A percentile compares a stretch with the other conserved stretches of the same genome.
phyloP scores from a whole-genome alignment of 176 grass and related monocot genomes.

The Carex pumila region DNA sequence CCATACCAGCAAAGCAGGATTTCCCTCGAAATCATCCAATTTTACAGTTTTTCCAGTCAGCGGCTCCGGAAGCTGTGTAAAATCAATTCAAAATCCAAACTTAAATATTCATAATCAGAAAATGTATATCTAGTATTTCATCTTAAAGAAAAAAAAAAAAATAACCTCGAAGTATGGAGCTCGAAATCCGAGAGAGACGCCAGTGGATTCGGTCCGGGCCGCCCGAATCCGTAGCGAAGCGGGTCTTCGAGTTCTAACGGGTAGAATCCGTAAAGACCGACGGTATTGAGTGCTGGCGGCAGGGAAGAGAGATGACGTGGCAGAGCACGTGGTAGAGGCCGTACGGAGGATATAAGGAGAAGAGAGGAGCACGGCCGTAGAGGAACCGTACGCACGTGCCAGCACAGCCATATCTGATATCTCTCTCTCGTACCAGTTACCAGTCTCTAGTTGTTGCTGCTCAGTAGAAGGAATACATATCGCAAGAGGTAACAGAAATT shows the following conservation, averaged over 20 bases:
- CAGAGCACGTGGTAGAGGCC: background rate
- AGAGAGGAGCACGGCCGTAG: background rate
- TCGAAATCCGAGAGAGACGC: conserved; percentile 31
- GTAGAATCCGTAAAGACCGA: background rate
- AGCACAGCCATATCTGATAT: background rate
- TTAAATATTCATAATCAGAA: background rate
- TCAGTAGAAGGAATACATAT: background rate
- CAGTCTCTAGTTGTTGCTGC: background rate
- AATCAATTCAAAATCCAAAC: background rate
- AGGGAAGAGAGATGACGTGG: background rate
- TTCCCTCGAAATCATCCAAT: conserved; percentile 72
- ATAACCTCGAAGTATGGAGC: conserved; percentile 57
- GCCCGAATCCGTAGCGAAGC: conserved; percentile 36
- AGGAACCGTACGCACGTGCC: background rate
- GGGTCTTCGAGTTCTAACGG: background rate
- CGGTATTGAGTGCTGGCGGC: background rate
- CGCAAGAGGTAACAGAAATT: too few relatives aligned
- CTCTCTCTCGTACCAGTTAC: background rate
- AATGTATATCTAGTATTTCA: background rate
- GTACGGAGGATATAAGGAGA: background rate
- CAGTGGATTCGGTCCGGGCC: conserved; percentile 45
- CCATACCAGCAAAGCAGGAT: conserved; percentile 61
- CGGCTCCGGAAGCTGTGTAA: conserved; percentile 70
- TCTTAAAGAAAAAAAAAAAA: background rate
- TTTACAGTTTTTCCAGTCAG: conserved; percentile 63